Percentiles rank a stretch among this genome's conserved stretches.
Evolutionary conservation across 2,329 filamentous ascomycete species (phyloP).

Genomic region (Albifimbria verrucaria): DNA sequence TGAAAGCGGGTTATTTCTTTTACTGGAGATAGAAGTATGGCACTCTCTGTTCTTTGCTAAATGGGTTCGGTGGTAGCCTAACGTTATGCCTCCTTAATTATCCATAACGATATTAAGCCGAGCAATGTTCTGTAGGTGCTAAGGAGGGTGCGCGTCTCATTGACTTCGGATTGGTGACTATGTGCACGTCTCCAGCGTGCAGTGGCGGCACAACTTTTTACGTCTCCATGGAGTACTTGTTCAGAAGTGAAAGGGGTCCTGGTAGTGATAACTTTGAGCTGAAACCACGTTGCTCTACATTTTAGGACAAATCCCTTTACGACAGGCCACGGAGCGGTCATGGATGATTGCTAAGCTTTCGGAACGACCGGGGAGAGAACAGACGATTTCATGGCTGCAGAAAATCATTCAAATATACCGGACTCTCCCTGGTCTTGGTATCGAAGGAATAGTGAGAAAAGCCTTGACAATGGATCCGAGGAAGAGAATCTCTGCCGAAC

Average conservation of each 20-base stretch:
- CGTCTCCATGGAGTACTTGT: background rate
- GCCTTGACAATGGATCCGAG: background rate
- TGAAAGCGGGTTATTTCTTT: background rate
- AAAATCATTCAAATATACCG: background rate
- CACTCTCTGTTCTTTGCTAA: slow-evolving; percentile 8
- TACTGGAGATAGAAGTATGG: slow-evolving; percentile 2
- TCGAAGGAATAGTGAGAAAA: background rate
- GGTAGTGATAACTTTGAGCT: background rate
- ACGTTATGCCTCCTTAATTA: slow-evolving; percentile 3
- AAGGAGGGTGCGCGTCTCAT: background rate
- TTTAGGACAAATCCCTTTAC: background rate
- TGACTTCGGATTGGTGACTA: slow-evolving; percentile 7
- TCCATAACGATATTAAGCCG: slow-evolving; percentile 16
- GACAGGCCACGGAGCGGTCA: background rate
- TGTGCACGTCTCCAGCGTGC: background rate
- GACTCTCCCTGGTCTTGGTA: background rate
- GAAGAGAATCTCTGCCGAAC: background rate
- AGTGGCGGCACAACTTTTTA: slow-evolving; percentile 1
- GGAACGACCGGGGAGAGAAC: background rate
- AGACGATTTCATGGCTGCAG: too few species aligned
- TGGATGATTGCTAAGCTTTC: background rate
- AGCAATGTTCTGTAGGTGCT: slow-evolving; percentile 11
- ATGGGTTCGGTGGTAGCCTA: slow-evolving; percentile 11
- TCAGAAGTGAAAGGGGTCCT: background rate
- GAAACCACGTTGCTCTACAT: slow-evolving; percentile 1